Base-by-base conservation (phyloP, 1,284 basidiomycete species). In the Apiotrichum akiyoshidainum region DNA sequence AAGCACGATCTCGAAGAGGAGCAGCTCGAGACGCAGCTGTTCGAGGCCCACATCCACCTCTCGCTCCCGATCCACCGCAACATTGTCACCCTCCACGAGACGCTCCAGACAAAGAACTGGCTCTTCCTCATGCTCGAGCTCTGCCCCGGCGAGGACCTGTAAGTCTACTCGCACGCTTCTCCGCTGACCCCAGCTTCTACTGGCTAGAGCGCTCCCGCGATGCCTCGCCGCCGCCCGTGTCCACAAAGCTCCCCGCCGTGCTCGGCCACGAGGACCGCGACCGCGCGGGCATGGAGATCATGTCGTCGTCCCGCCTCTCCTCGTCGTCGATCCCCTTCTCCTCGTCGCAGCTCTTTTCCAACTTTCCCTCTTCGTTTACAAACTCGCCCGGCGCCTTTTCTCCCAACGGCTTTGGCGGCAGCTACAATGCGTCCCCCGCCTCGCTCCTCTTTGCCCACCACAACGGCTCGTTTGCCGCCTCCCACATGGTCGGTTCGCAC, bases 31-130 rank as follows among this genome's bases (percentile, higher is more conserved):
- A 86, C 91, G 5, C 93, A 96, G 79, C 83, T 93, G 79, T 86
- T 90, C 68, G 93, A 96, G 85, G 93, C 93, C 49, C 91, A 87
- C 47, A 91, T 99, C 61, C 95, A 99, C 77, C 92, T 97, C 75
- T 93, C 90, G 33, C 84, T 99, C 46, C 89, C 88, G 35, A 80
- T 87, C 13, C 95, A 99, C 75, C 84, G 89, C 47, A 96, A 97
- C 80, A 95, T 99, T 67, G 95, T 96, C 67, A 94, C 94, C 19
- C 85, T 99, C 33, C 87, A 97, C 77, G 87, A 91, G 68, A 93
- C 93, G 5, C 83, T 88, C 64, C 89, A 92, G 75, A 91, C 88
- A 2, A 80, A 82, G 5, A 84, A 87, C 54, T 91, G 87, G 85
- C 82, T 92, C 0, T 85, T 92, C 66, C 83, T 92, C 49, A 81